phyloP scores from a whole-genome alignment of 495 filamentous ascomycete genomes.

The Xanthoparmelia taractica region DNA sequence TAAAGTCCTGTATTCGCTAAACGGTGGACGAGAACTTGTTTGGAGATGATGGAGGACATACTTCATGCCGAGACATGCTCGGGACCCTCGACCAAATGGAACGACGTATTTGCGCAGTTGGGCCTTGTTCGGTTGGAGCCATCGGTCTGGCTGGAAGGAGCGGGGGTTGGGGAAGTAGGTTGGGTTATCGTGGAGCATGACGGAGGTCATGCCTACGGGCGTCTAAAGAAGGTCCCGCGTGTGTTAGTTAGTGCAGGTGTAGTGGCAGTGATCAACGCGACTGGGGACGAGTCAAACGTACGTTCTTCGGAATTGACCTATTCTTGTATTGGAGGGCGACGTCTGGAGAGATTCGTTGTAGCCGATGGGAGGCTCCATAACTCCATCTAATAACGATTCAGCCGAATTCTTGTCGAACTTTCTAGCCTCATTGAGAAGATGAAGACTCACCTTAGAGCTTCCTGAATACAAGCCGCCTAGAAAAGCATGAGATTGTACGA shows the following conservation, averaged over 20 bases:
- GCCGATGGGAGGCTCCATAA: slow-evolving; percentile 39
- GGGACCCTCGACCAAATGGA: slow-evolving; percentile 19
- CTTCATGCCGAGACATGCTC: slow-evolving; percentile 24
- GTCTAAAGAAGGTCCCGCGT: slow-evolving; percentile 13
- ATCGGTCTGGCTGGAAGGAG: slow-evolving; percentile 19
- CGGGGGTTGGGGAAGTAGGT: slow-evolving; percentile 14
- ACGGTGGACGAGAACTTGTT: neutral
- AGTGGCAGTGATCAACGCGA: neutral
- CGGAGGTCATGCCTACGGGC: slow-evolving; percentile 32
- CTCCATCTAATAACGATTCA: slow-evolving; percentile 13
- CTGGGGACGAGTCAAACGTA: neutral
- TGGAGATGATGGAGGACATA: neutral
- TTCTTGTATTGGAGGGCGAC: slow-evolving; percentile 27
- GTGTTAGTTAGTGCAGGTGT: neutral
- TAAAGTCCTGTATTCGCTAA: neutral
- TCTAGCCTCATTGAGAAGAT: neutral
- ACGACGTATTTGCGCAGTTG: slow-evolving; percentile 19
- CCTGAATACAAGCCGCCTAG: slow-evolving; percentile 11
- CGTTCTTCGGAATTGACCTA: slow-evolving; percentile 27
- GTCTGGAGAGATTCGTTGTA: slow-evolving; percentile 37
- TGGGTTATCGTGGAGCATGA: slow-evolving; percentile 31
- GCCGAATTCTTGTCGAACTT: neutral
- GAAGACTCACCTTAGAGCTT: slow-evolving; percentile 28
- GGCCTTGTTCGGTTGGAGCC: slow-evolving; percentile 3
- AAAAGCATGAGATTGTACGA: neutral